Evolutionary conservation across 768 basidiomycete genomes (phyloP).

Genomic region (Zangia roseola): DNA sequence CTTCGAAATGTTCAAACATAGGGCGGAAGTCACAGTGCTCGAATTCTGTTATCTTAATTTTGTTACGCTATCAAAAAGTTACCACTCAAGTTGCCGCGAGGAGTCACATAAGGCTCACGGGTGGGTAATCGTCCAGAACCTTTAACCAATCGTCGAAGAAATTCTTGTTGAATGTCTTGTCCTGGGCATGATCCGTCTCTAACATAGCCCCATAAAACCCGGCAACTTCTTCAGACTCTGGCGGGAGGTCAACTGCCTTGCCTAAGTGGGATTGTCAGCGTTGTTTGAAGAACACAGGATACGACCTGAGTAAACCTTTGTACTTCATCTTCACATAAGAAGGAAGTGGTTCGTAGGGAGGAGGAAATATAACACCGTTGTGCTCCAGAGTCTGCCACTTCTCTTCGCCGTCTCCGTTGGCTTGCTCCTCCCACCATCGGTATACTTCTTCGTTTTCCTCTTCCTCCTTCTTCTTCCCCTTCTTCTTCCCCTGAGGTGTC

Average conservation of each 20-base stretch:
- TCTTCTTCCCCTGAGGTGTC: constrained; percentile 49
- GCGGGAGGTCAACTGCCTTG: constrained; percentile 72
- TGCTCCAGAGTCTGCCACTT: constrained; percentile 98
- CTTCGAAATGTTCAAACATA: constrained; percentile 91
- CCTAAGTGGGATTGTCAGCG: constrained; percentile 47
- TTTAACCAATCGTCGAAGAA: constrained; percentile 91
- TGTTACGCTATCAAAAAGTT: constrained; percentile 51
- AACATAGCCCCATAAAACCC: constrained; percentile 93
- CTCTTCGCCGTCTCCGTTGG: constrained; percentile 68
- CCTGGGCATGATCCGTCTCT: constrained; percentile 89
- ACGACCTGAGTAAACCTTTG: constrained; percentile 58
- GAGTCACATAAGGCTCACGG: constrained; percentile 52
- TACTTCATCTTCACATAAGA: constrained; percentile 90
- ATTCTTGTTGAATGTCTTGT: constrained; percentile 86
- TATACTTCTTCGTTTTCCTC: constrained; percentile 66
- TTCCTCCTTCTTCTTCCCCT: constrained; percentile 58
- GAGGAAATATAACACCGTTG: constrained; percentile 93
- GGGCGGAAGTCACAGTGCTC: constrained; percentile 90
- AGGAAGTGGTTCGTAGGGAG: constrained; percentile 87
- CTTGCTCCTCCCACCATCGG: constrained; percentile 85
- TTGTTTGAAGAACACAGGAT: constrained; percentile 6
- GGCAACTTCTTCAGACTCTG: constrained; percentile 92
- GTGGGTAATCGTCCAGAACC: constrained; percentile 76
- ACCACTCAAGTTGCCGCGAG: constrained; percentile 5
- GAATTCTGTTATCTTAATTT: constrained; percentile 71